Evolutionary conservation across 1,284 basidiomycete species (phyloP).

Genomic region (Pyrrhoderma lamaoense): DNA sequence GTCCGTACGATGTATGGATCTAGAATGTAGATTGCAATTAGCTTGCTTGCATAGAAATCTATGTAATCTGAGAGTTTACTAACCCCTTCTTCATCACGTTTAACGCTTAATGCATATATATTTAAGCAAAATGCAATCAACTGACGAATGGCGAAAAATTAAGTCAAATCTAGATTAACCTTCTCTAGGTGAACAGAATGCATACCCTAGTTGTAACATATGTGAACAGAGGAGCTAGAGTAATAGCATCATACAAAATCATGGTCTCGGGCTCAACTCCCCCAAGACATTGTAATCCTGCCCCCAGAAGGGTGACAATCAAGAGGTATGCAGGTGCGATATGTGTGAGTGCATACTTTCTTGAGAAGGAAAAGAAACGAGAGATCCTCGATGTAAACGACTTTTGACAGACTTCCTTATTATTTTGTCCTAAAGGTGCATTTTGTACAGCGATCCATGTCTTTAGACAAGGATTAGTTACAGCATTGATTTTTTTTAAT

Average conservation of each 20-base stretch:
- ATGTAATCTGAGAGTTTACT: not conserved
- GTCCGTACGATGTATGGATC: constrained; percentile 2
- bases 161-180: not conserved
- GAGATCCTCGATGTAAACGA: not conserved
- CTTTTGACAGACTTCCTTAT: too few species aligned
- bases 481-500: not conserved
- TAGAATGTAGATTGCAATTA: not conserved
- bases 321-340: constrained; percentile 8
- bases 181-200: not conserved
- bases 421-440: not conserved
- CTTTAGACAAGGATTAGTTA: not conserved
- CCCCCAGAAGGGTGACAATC: not conserved
- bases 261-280: not conserved
- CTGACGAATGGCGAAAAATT: not conserved
- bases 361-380: not conserved
- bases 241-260: not conserved
- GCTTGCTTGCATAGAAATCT: not conserved
- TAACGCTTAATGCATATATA: constrained; percentile 4
- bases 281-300: constrained; percentile 4
- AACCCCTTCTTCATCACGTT: constrained; percentile 7
- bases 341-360: constrained; percentile 2
- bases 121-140: constrained; percentile 1
- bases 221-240: constrained; percentile 8
- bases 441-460: constrained; percentile 14
- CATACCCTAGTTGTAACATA: constrained; percentile 5